Conservation (phyloP, 768 basidiomycete species). For the Calvatia gigantea region DNA sequence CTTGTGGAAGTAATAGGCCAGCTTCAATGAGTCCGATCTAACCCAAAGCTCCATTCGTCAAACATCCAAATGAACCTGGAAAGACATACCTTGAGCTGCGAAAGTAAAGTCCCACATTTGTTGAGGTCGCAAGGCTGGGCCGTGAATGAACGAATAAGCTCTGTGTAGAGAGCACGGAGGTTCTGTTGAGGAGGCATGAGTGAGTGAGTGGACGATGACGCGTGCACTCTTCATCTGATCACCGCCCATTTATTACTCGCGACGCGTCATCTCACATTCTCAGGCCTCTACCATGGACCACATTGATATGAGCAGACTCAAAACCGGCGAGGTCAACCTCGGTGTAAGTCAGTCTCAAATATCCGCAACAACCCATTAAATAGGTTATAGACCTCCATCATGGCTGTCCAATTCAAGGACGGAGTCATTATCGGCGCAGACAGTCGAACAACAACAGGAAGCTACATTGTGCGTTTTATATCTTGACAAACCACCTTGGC, state of each 20-base stretch:
- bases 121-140: slow-evolving; percentile 65
- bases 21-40: slow-evolving; percentile 77
- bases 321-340: slow-evolving; percentile 94
- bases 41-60: slow-evolving; percentile 3
- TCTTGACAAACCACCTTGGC: neutral
- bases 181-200: slow-evolving; percentile 33
- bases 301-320: slow-evolving; percentile 85
- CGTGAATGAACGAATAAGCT: slow-evolving; percentile 65
- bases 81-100: slow-evolving; percentile 67
- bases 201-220: slow-evolving; percentile 24
- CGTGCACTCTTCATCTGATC: slow-evolving; percentile 26
- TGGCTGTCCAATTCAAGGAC: slow-evolving; percentile 95
- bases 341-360: slow-evolving; percentile 57
- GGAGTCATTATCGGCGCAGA: slow-evolving; percentile 98
- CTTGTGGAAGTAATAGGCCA: slow-evolving; percentile 73
- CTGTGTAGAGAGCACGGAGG: slow-evolving; percentile 58
- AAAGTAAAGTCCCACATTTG: slow-evolving; percentile 58
- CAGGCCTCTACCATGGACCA: slow-evolving; percentile 41
- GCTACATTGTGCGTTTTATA: slow-evolving; percentile 75
- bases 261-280: slow-evolving; percentile 52
- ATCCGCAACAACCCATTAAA: slow-evolving; percentile 3
- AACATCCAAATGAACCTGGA: neutral
- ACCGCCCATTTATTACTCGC: slow-evolving; percentile 8
- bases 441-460: slow-evolving; percentile 94
- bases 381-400: slow-evolving; percentile 83